These are phyloP conservation scores for Gliomastix tumulicola DNA, from an alignment of 2,329 filamentous ascomycete genomes.

Conservation along the genomic window DNA sequence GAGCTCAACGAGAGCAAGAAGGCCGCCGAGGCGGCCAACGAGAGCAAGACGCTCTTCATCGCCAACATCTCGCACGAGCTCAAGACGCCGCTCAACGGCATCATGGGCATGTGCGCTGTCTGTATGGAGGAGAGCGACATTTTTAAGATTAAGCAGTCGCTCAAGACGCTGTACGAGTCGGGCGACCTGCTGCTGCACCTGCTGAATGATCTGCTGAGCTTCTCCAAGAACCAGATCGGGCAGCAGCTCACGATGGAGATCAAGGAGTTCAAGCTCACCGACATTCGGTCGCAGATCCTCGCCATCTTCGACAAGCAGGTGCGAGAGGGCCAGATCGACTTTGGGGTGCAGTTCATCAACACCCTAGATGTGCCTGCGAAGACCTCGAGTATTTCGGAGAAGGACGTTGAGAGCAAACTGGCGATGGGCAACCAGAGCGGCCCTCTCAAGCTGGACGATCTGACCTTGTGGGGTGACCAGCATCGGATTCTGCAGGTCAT, in stretches of 20 bases:
- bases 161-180: conserved; percentile 74
- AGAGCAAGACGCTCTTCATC: conserved; percentile 96
- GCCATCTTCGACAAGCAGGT: conserved; percentile 90
- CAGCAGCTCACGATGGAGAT: conserved; percentile 77
- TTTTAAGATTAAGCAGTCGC: conserved; percentile 68
- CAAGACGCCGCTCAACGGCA: conserved; percentile 92
- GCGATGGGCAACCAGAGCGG: not conserved
- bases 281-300: conserved; percentile 73
- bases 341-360: conserved; percentile 63
- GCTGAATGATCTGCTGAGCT: conserved; percentile 82
- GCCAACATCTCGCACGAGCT: conserved; percentile 86
- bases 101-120: conserved; percentile 87
- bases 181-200: conserved; percentile 76
- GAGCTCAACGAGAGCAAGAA: conserved; percentile 87
- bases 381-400: conserved; percentile 23
- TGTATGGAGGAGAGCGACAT: conserved; percentile 89
- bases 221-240: conserved; percentile 92
- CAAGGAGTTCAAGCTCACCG: conserved; percentile 76
- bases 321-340: conserved; percentile 67
- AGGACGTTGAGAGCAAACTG: not conserved
- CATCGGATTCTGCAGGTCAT: conserved; percentile 88
- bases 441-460: conserved; percentile 60
- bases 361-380: conserved; percentile 31
- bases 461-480: conserved; percentile 88
- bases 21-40: conserved; percentile 88